These are phyloP conservation scores for Phaeophleospora eucalypticola DNA, from an alignment of 2,329 filamentous ascomycete genomes.

Conservation along the genomic window DNA sequence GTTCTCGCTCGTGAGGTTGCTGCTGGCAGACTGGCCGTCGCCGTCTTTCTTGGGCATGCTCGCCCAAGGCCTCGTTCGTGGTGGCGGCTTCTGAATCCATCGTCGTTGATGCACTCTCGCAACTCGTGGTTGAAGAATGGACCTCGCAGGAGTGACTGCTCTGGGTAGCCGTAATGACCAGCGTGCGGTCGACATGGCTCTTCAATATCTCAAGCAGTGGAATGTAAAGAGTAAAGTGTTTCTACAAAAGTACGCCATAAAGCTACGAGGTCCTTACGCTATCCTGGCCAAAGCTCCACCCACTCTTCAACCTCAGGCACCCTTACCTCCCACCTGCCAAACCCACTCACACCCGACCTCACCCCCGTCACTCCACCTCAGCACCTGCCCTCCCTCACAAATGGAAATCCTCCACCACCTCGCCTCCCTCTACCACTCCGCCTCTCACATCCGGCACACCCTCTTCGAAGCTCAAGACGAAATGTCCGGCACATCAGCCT, in stretches of 20 bases:
- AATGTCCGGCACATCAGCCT: slow-evolving; percentile 27
- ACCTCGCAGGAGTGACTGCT: neutral
- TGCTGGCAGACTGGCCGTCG: neutral
- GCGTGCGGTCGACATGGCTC: slow-evolving; percentile 12
- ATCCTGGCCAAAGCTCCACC: no score
- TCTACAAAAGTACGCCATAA: no score
- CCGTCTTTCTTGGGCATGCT: slow-evolving; percentile 2
- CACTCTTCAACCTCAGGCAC: no score
- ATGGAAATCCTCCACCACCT: slow-evolving; percentile 26
- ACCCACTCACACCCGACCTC: neutral
- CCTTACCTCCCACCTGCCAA: no score
- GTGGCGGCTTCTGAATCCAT: slow-evolving; percentile 18
- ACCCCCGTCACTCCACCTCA: neutral
- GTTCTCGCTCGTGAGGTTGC: neutral
- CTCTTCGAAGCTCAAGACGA: slow-evolving; percentile 32
- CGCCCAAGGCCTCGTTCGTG: slow-evolving; percentile 13
- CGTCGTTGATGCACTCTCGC: slow-evolving; percentile 13
- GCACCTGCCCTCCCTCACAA: neutral
- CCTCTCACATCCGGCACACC: slow-evolving; percentile 29
- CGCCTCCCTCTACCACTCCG: slow-evolving; percentile 31
- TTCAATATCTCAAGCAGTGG: neutral
- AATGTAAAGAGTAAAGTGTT: no score
- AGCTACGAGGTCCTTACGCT: no score
- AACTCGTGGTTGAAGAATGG: slow-evolving; percentile 1
- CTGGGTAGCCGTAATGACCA: slow-evolving; percentile 13